Conservation (phyloP, 2,329 filamentous ascomycete species). For the Aspergillus clavatus region DNA sequence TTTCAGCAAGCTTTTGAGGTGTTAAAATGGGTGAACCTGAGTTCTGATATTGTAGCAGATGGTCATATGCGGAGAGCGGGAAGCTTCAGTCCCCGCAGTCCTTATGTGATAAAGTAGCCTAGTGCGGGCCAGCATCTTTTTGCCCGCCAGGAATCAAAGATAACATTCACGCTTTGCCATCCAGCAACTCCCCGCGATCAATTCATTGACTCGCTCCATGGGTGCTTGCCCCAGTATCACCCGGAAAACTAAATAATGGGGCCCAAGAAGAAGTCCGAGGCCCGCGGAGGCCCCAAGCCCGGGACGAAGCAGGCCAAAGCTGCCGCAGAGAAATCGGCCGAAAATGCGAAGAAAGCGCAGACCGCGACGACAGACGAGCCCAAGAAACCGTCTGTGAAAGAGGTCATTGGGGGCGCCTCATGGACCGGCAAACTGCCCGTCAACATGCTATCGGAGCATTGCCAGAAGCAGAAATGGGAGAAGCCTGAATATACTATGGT, state of each 20-base stretch:
- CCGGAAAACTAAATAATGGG: conserved; percentile 27
- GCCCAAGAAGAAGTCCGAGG: conserved; percentile 40
- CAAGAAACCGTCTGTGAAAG: conserved; percentile 60
- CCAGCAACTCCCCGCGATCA: neutral
- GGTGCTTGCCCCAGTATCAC: conserved; percentile 13
- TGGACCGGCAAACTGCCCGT: conserved; percentile 98
- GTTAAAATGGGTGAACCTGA: too few species aligned
- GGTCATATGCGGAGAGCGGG: conserved; percentile 10
- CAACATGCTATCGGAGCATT: conserved; percentile 89
- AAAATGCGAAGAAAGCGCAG: conserved; percentile 28
- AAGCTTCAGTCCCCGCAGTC: conserved; percentile 9
- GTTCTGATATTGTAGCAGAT: too few species aligned
- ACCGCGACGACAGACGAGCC: conserved; percentile 42
- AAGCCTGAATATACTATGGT: conserved; percentile 86
- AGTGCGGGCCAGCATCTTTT: conserved; percentile 29
- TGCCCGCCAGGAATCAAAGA: neutral
- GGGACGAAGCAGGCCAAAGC: conserved; percentile 40
- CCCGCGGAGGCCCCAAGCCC: conserved; percentile 37
- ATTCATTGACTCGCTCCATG: conserved; percentile 17
- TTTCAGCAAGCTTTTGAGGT: neutral
- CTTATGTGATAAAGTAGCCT: conserved; percentile 17
- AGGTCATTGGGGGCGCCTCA: conserved; percentile 86
- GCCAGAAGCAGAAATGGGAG: conserved; percentile 93
- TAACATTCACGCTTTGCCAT: too few species aligned
- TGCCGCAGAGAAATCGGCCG: conserved; percentile 29